phyloP scores from a whole-genome alignment of 352 stramenopile species.

The Pythium pyrilobum region DNA sequence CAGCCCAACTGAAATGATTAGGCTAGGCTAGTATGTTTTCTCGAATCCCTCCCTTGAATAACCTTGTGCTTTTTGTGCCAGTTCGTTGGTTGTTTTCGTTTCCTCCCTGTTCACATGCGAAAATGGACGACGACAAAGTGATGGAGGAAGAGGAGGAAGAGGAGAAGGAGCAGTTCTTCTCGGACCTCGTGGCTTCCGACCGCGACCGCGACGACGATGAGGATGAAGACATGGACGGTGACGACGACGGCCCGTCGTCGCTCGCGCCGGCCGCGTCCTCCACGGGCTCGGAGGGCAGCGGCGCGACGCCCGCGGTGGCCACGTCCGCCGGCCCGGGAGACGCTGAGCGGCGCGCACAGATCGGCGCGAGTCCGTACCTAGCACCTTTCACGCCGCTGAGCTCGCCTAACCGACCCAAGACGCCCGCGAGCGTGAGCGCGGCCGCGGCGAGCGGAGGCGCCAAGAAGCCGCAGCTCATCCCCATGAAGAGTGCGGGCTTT shows the following conservation, averaged over 20 bases:
- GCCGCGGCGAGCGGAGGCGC: neutral
- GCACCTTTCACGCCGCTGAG: conserved; percentile 64
- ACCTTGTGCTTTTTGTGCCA: neutral
- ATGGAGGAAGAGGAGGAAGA: conserved; percentile 21
- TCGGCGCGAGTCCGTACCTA: conserved; percentile 58
- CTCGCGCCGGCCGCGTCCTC: conserved; percentile 4
- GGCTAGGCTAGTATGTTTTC: neutral
- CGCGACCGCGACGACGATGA: conserved; percentile 11
- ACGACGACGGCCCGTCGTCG: conserved; percentile 11
- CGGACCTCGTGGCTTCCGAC: conserved; percentile 11
- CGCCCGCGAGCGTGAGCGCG: conserved; percentile 34
- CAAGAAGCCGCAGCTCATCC: conserved; percentile 54
- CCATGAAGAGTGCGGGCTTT: conserved; percentile 26
- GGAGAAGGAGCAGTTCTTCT: conserved; percentile 22
- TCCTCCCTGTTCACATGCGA: neutral
- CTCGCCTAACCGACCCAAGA: conserved; percentile 51
- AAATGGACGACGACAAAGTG: conserved; percentile 22
- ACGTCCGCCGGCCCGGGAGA: conserved; percentile 15
- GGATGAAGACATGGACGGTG: conserved; percentile 10
- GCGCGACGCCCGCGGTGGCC: neutral
- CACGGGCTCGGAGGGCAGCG: conserved; percentile 13
- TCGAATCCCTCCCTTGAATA: no score
- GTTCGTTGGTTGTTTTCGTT: neutral
- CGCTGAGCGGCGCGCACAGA: conserved; percentile 53
- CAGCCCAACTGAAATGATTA: neutral